Base-by-base conservation (phyloP, 257 asterid genomes). In the Plantago major region DNA sequence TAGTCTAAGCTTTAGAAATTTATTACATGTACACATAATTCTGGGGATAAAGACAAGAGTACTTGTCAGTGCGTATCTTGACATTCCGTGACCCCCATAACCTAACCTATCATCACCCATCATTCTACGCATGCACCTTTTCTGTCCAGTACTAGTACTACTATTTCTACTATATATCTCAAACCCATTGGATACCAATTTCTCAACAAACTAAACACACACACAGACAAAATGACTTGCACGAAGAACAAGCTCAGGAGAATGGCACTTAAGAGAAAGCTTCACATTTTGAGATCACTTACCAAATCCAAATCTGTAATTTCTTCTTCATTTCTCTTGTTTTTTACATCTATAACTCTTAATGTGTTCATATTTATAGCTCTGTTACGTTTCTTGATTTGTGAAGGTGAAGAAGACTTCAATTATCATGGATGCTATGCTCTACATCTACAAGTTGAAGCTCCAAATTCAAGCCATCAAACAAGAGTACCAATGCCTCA, bases 291-390 rank as follows among this genome's bases (percentile, higher is more conserved):
- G 70, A 64, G 81, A 71, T 64, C 62, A 51, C 80, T 89, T 0
- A 71, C 84, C 71, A 80, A 84, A 42, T 89, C 95, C 74, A 86
- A 82, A 82, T 77, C 95, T 18, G 97, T 86, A 89, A 66, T 42
- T 40, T 11, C 50, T 17, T 11, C 45, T 7, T 18, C 6, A 7
- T 7, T 17, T 6, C 55, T 18, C 44, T 47, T 44, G 48, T 33
- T 11, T n/a, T 8, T 0, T 18, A 10, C 17, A 30, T 40, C 44
- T 13, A 2, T 18, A 18, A 9, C 6, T 38, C 52, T 58, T 10
- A 22, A 5, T n/a, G 2, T 18, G 6, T 30, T 48, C 26, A 13
- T 22, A 26, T 6, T 15, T 9, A 44, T 69, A n/a, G 11, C 0
- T 15, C 16, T 55, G 5, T 33, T 1, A 61, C 15, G 6, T 63